These are phyloP conservation scores for Neurospora pannonica DNA, from an alignment of 495 filamentous ascomycete species.

Conservation along the genomic window DNA sequence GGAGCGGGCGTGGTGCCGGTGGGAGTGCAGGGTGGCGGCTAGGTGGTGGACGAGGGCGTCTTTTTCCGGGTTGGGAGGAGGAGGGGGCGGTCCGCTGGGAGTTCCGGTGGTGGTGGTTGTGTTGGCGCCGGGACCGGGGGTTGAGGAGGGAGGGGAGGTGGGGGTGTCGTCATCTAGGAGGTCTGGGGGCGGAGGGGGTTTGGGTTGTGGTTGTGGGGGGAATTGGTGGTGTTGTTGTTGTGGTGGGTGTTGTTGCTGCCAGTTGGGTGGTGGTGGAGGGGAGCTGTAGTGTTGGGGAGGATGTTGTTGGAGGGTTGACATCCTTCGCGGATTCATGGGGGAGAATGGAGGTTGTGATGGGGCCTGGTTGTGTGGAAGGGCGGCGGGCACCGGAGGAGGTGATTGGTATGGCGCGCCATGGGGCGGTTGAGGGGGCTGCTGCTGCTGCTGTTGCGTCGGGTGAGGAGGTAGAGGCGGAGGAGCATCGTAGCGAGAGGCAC, in stretches of 20 bases:
- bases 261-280: conserved; percentile 11
- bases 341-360: conserved; percentile 18
- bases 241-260: conserved; percentile 12
- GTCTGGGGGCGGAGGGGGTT: conserved; percentile 52
- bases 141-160: conserved; percentile 53
- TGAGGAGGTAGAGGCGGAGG: conserved; percentile 34
- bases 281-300: conserved; percentile 10
- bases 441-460: conserved; percentile 7
- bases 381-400: conserved; percentile 1
- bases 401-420: conserved; percentile 2
- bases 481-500: conserved; percentile 31
- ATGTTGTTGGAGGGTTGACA: conserved; percentile 16
- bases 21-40: conserved; percentile 54
- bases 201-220: conserved; percentile 15
- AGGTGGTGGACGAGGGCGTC: conserved; percentile 76
- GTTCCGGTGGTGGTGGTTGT: conserved; percentile 38
- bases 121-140: conserved; percentile 33
- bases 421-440: conserved; percentile 8
- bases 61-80: conserved; percentile 88
- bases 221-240: background rate
- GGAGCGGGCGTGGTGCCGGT: conserved; percentile 50
- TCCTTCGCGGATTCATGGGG: conserved; percentile 18
- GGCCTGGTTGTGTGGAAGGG: conserved; percentile 23
- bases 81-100: conserved; percentile 42
- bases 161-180: conserved; percentile 58